Base-by-base conservation (phyloP, 2,329 filamentous ascomycete species). In the Claviceps citrina region DNA sequence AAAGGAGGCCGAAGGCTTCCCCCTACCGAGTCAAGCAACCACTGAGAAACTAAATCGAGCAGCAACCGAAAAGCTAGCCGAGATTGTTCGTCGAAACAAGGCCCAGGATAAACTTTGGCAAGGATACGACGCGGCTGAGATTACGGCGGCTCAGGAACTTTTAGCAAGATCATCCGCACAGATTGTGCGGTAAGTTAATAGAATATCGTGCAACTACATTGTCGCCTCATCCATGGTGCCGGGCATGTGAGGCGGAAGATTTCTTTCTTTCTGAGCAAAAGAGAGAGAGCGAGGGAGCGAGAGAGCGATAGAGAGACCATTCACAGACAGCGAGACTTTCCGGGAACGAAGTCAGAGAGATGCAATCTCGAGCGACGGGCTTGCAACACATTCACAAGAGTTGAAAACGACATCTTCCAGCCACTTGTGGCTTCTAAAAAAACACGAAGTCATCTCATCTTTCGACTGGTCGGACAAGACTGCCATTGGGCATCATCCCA, bases 41-140 rank as follows among this genome's bases (percentile, higher is more conserved):
- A 62, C 85, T 8, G 68, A 81, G 54, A 75, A 71, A 50, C 67
- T 93, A 36, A 81, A 84, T 48, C 72, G 83, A 54, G 58, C 73
- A 43, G 82, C 84, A 18, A 89, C 81, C 1, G 65, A 68, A 42
- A 87, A 85, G 59, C 68, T 93, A 12, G 71, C 73, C 1, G 82
- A 89, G 55, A 87, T 91, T 49, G 74, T 87, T 45, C 70, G 81
- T 44, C 71, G 71, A 45, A 67, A 72, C 54, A 61, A 67, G 27
- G 66, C 70, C 37, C 64, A 71, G 42, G 73, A 84, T 57, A 67
- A 67, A 46, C 71, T 73, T 15, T 86, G 81, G 79, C 68, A 73
- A 51, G 84, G 83, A 7, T 89, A 84, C 57, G 74, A 80, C 43
- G 65, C 72, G 51, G 70, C 71, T 3, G 84, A 93, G 55, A 62